Percentiles rank a stretch among this genome's conserved stretches.
These are phyloP conservation scores for Globomyces pollinis-pini DNA, from an alignment of 192 early-diverging fungal genomes.

Conservation along the genomic window DNA sequence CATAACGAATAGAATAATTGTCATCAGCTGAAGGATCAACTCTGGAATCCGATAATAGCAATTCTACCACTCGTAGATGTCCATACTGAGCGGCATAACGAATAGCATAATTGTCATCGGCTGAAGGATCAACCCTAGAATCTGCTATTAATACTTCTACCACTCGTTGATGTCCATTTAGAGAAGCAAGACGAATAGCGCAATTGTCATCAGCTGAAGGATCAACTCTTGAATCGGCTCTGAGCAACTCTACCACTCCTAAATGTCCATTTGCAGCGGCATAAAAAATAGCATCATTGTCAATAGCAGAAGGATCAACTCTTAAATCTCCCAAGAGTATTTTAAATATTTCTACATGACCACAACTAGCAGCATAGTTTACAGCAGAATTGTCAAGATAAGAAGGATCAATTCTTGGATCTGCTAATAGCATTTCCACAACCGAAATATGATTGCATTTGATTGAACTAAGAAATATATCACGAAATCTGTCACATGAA, in stretches of 20 bases:
- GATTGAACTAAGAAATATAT: no score
- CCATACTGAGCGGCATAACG: conserved; percentile 9
- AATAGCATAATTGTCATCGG: conserved; percentile 4
- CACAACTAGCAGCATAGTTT: no score
- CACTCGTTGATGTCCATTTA: not conserved
- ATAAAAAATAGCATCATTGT: not conserved
- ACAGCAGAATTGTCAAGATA: not conserved
- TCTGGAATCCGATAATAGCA: conserved; percentile 12
- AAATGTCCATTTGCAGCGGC: not conserved
- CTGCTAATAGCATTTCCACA: not conserved
- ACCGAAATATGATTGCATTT: no score
- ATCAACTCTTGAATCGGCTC: not conserved
- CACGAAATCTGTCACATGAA: no score
- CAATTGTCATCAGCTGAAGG: not conserved
- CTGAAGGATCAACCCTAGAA: not conserved
- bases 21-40: not conserved
- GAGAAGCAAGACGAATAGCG: not conserved
- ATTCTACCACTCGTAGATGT: conserved; percentile 5
- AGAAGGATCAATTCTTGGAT: not conserved
- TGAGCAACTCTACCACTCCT: not conserved
- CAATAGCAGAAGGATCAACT: not conserved
- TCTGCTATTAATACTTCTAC: not conserved
- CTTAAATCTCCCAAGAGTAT: not conserved
- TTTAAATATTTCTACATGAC: no score
- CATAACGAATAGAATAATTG: not conserved